Conservation (phyloP, 208 protist genomes). For the Acanthamoeba healyi region DNA sequence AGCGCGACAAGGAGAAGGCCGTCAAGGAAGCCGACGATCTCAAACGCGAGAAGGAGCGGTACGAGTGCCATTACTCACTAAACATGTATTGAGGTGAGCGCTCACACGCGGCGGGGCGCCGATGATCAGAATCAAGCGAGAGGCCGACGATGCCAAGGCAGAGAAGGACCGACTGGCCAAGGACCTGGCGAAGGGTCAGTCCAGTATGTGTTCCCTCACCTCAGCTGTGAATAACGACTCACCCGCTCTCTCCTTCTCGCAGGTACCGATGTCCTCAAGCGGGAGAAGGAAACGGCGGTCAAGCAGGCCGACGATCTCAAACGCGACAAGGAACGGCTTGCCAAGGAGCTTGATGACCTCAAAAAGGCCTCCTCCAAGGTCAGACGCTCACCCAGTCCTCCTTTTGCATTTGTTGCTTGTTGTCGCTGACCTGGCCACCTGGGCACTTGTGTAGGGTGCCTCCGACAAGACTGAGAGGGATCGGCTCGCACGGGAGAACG, state of each 20-base stretch:
- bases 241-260: background rate
- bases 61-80: too few relatives aligned
- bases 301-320: conserved; percentile 36
- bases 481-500: background rate
- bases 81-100: too few relatives aligned
- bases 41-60: background rate
- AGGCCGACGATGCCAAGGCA: conserved; percentile 36
- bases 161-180: conserved; percentile 14
- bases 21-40: conserved; percentile 21
- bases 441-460: background rate
- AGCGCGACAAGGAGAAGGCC: conserved; percentile 8
- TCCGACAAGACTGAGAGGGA: background rate
- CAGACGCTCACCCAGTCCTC: background rate
- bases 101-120: too few relatives aligned
- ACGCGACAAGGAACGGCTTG: conserved; percentile 16
- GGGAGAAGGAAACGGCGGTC: background rate
- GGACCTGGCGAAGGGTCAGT: conserved; percentile 5
- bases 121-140: conserved; percentile 1
- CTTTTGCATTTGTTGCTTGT: background rate
- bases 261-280: background rate
- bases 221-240: background rate
- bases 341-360: conserved; percentile 4
- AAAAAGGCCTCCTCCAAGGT: background rate
- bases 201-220: background rate
- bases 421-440: background rate